Evolutionary conservation across 1,139 yeast species (phyloP), one percentile per base, ranked within the genome.

Genomic region (Pichia sp.): DNA sequence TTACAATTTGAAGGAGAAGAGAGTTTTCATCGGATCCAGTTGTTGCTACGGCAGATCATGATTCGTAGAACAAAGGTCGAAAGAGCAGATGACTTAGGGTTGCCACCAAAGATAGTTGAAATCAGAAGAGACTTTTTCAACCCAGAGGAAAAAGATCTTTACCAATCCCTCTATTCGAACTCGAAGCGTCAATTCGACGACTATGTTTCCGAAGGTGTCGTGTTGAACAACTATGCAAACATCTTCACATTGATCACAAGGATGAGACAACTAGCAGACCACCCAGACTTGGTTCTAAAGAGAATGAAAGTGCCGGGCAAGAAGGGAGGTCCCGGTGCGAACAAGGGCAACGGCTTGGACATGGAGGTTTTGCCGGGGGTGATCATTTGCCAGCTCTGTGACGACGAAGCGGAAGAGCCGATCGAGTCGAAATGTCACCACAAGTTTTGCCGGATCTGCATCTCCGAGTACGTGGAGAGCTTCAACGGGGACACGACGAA

Each of bases 221-320:
- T 91, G 47, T 76, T 91, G 56, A 92, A 92, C 70, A 93, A 95
- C 69, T 93, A 95, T 72, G 99, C 99, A 46, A 93, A 93, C 65
- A 92, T 93, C 65, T 95, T 93, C 73, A 92, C 98, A 0, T 77
- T 95, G 56, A 92, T 93, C 64, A 95, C 99, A 0, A 77, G 99
- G 65, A 93, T 93, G 99, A 81, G 99, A 66, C 99, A 93, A 71
- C 76, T 93, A 64, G 98, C 99, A 0, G 99, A 95, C 69, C 99
- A 93, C 70, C 99, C 99, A 0, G 99, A 95, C 72, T 75, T 95
- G 60, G 97, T 93, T 0, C 75, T 93, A 67, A 84, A 92, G 63
- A 77, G 91, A 55, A 58, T 67, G 60, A 65, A 63, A 38, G 31
- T 46, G 9, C 60, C 64, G 10, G 48, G 51, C 24, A 20, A 54